phyloP scores from a whole-genome alignment of 805 yeast genomes.

The Kregervanrija delftensis region DNA sequence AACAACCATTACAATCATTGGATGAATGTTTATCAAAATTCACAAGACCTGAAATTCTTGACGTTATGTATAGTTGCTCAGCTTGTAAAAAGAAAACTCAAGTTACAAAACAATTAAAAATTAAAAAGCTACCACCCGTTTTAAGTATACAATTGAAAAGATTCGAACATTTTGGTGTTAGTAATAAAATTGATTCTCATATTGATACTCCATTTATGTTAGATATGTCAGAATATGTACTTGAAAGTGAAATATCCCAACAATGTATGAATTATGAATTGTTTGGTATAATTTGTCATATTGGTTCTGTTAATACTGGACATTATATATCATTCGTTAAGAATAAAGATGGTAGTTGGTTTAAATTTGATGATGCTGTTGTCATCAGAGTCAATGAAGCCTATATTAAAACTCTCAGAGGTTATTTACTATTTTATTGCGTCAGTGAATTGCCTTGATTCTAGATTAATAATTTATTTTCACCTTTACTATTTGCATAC shows the following conservation, averaged over 20 bases:
- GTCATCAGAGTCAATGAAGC: constrained; percentile 59
- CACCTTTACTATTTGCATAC: too few relatives aligned
- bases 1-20: constrained; percentile 29
- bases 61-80: constrained; percentile 64
- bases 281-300: constrained; percentile 81
- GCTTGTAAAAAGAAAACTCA: constrained; percentile 54
- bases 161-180: constrained; percentile 54
- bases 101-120: constrained; percentile 66
- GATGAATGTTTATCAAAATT: constrained; percentile 68
- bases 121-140: constrained; percentile 68
- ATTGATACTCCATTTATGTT: constrained; percentile 68
- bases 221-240: constrained; percentile 58
- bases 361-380: constrained; percentile 83
- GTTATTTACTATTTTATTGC: constrained; percentile 73
- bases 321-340: constrained; percentile 84
- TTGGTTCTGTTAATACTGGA: constrained; percentile 92
- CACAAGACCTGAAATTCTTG: constrained; percentile 72
- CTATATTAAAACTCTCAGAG: constrained; percentile 63
- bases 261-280: constrained; percentile 55
- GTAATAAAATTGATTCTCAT: constrained; percentile 69
- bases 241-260: constrained; percentile 5
- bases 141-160: constrained; percentile 80
- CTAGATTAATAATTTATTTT: too few relatives aligned
- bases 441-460: constrained; percentile 30
- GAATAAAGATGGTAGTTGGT: constrained; percentile 73